These are phyloP conservation scores for Xylariaceae sp. DNA, from an alignment of 2,329 filamentous ascomycete species.

Conservation along the genomic window DNA sequence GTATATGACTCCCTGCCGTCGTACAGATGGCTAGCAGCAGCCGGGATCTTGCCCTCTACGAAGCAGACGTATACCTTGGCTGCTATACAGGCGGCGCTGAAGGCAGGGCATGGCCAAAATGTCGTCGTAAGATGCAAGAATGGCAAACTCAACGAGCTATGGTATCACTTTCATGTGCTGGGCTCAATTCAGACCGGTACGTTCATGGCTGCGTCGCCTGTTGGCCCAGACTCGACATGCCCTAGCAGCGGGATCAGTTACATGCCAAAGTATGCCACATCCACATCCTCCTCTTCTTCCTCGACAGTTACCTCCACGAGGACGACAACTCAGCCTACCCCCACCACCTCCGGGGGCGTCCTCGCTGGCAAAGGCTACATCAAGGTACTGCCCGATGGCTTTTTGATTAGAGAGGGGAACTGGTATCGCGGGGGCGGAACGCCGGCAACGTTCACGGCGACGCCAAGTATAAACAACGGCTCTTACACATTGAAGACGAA, in stretches of 20 bases:
- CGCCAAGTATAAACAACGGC: background rate
- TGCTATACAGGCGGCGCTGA: conserved; percentile 55
- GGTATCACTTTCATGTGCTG: conserved; percentile 59
- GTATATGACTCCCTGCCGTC: conserved; percentile 62
- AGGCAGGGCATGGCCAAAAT: conserved; percentile 46
- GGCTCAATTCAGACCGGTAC: conserved; percentile 55
- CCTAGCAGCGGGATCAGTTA: conserved; percentile 59
- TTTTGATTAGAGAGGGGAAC: conserved; percentile 14
- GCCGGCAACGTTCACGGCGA: conserved; percentile 17
- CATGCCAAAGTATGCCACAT: conserved; percentile 45
- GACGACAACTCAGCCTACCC: conserved; percentile 17
- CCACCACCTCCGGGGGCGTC: conserved; percentile 33
- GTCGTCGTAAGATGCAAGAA: conserved; percentile 49
- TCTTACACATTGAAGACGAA: conserved; percentile 19
- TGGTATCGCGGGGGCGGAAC: conserved; percentile 18
- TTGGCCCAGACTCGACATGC: conserved; percentile 53
- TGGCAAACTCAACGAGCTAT: conserved; percentile 46
- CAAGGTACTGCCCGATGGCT: conserved; percentile 39
- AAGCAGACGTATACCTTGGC: conserved; percentile 53
- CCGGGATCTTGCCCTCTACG: conserved; percentile 53
- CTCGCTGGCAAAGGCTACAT: conserved; percentile 54
- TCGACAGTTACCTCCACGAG: conserved; percentile 1
- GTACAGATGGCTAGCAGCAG: conserved; percentile 56
- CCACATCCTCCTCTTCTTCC: background rate
- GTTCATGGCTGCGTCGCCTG: conserved; percentile 52